Percentiles rank a stretch among this genome's conserved stretches.
These are phyloP conservation scores for Aspergillus mulundensis DNA, from an alignment of 495 filamentous ascomycete genomes.

Conservation along the genomic window DNA sequence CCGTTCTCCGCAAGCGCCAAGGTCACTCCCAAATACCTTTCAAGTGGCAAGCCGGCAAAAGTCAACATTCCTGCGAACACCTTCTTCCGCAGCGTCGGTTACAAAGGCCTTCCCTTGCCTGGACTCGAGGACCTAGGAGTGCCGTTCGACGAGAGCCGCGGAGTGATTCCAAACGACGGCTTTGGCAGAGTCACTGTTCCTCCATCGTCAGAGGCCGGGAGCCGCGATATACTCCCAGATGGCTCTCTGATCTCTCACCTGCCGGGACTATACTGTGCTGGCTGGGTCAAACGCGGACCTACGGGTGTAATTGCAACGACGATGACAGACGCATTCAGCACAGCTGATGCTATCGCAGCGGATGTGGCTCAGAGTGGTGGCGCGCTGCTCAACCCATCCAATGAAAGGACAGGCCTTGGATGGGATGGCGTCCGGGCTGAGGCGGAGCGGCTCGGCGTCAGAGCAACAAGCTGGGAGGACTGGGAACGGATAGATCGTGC, in stretches of 20 bases:
- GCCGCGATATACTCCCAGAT: conserved; percentile 27
- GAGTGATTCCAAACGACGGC: conserved; percentile 82
- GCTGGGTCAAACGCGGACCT: conserved; percentile 94
- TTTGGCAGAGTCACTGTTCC: conserved; percentile 62
- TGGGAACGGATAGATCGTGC: conserved; percentile 81
- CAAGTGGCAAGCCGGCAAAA: conserved; percentile 42
- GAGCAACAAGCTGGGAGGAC: conserved; percentile 65
- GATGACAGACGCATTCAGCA: conserved; percentile 91
- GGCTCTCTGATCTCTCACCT: conserved; percentile 46
- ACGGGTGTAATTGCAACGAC: conserved; percentile 95
- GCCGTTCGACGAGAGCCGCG: conserved; percentile 66
- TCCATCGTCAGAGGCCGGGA: conserved; percentile 19
- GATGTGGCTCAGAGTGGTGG: conserved; percentile 54
- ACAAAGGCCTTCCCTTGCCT: conserved; percentile 71
- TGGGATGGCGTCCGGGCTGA: conserved; percentile 70
- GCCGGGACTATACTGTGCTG: conserved; percentile 86
- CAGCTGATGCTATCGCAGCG: conserved; percentile 70
- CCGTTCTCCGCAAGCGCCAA: conserved; percentile 43
- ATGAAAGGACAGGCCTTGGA: conserved; percentile 49
- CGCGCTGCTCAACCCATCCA: conserved; percentile 45
- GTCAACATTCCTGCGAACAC: conserved; percentile 55
- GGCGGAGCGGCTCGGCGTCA: conserved; percentile 46
- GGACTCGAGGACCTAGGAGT: conserved; percentile 75
- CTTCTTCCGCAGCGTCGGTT: conserved; percentile 90
- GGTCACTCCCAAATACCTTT: conserved; percentile 33